Evolutionary conservation across 108 stramenopile genomes (phyloP).

Genomic region (Cylindrotheca fusiformis): DNA sequence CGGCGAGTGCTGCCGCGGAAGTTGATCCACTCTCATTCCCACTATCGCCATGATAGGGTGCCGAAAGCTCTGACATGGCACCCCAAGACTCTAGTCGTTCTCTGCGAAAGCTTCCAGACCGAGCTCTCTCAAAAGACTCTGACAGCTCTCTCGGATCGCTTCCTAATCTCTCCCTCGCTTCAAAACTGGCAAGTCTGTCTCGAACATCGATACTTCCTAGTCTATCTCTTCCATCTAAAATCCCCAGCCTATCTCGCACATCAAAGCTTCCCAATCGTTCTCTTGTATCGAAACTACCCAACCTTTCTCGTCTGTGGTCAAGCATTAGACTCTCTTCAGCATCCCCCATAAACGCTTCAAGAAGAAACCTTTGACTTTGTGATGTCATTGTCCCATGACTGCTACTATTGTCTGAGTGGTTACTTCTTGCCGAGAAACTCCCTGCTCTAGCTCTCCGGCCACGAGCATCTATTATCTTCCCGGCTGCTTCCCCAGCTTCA

Average conservation of each 20-base stretch:
- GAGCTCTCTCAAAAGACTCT: not conserved
- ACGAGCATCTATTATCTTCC: not conserved
- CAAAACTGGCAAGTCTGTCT: not conserved
- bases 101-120: slow-evolving; percentile 30
- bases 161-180: slow-evolving; percentile 1
- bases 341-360: slow-evolving; percentile 53
- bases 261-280: slow-evolving; percentile 21
- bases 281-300: slow-evolving; percentile 21
- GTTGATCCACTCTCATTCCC: slow-evolving; percentile 1
- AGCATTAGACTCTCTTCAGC: slow-evolving; percentile 26
- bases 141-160: not conserved
- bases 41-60: slow-evolving; percentile 26
- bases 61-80: slow-evolving; percentile 81
- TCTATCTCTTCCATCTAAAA: slow-evolving; percentile 15
- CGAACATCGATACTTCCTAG: slow-evolving; percentile 16
- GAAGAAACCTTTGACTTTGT: slow-evolving; percentile 33
- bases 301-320: slow-evolving; percentile 24
- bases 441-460: slow-evolving; percentile 4
- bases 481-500: slow-evolving; percentile 20
- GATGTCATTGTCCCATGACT: slow-evolving; percentile 27
- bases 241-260: slow-evolving; percentile 24
- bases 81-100: slow-evolving; percentile 84
- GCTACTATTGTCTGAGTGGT: slow-evolving; percentile 19
- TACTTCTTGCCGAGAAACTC: slow-evolving; percentile 13
- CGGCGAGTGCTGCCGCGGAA: slow-evolving; percentile 23